phyloP scores from a whole-genome alignment of 345 rosid genomes.

The Salix koriyanagi region DNA sequence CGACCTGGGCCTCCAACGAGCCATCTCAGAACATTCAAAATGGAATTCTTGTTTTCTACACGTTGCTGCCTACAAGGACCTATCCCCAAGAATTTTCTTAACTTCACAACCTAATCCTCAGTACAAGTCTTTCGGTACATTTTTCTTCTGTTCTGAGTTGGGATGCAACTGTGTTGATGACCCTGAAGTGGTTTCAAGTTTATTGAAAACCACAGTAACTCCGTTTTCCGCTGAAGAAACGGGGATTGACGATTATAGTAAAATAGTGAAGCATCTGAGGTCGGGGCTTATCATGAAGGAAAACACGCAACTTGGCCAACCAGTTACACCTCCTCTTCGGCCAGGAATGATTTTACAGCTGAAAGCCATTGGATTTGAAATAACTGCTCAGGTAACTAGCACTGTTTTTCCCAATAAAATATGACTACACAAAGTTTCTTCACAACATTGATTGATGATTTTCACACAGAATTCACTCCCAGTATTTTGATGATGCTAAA shows the following conservation, averaged over 20 bases:
- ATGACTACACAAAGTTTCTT: neutral
- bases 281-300: constrained; percentile 11
- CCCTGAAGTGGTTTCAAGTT: constrained; percentile 31
- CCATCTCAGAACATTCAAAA: constrained; percentile 24
- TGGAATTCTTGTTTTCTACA: constrained; percentile 58
- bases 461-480: neutral
- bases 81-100: constrained; percentile 26
- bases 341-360: constrained; percentile 27
- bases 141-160: constrained; percentile 35
- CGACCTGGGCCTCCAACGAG: constrained; percentile 31
- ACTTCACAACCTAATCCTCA: neutral
- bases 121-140: constrained; percentile 57
- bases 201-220: constrained; percentile 12
- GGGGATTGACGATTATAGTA: constrained; percentile 16
- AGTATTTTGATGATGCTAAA: neutral
- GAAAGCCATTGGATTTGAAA: constrained; percentile 28
- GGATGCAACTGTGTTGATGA: constrained; percentile 47
- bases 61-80: constrained; percentile 38
- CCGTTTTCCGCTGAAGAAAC: constrained; percentile 11
- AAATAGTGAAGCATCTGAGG: constrained; percentile 8
- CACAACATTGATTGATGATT: neutral
- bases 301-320: constrained; percentile 1
- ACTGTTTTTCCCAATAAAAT: neutral
- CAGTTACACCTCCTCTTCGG: neutral
- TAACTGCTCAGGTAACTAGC: constrained; percentile 24